Percentiles rank a stretch among this genome's conserved stretches.
phyloP scores from a whole-genome alignment of 73 alveolate species.

The Symbiodinium natans region DNA sequence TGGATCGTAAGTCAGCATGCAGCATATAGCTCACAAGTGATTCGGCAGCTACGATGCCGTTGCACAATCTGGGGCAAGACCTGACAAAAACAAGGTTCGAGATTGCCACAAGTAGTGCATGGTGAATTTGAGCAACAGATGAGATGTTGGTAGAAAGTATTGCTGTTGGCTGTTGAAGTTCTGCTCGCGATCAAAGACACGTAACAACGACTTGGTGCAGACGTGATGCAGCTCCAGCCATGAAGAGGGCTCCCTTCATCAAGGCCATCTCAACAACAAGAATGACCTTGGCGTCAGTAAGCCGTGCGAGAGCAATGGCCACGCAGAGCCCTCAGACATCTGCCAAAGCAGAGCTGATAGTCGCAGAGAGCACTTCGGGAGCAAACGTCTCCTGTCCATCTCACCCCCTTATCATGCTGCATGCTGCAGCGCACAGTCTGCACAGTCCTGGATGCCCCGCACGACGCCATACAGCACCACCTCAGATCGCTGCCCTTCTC shows the following conservation, averaged over 20 bases:
- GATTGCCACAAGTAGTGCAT: too few relatives aligned
- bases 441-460: constrained; percentile 87
- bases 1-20: too few relatives aligned
- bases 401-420: too few relatives aligned
- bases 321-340: neutral
- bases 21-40: too few relatives aligned
- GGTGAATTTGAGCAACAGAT: too few relatives aligned
- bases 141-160: too few relatives aligned
- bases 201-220: neutral
- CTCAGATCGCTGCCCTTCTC: neutral
- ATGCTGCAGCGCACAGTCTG: too few relatives aligned
- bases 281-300: constrained; percentile 19
- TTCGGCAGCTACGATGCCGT: too few relatives aligned
- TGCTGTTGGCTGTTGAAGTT: neutral
- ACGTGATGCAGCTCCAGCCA: constrained; percentile 56
- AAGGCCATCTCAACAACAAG: constrained; percentile 70
- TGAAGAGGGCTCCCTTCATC: constrained; percentile 89
- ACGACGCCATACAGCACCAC: constrained; percentile 80
- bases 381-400: constrained; percentile 43
- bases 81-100: too few relatives aligned
- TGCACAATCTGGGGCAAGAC: too few relatives aligned
- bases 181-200: neutral
- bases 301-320: neutral
- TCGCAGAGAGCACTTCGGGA: constrained; percentile 83
- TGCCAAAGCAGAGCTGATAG: constrained; percentile 79